Percentiles rank a stretch among this genome's conserved stretches.
Evolutionary conservation across 2,329 filamentous ascomycete genomes (phyloP).

Genomic region (Phyllosticta capitalensis): DNA sequence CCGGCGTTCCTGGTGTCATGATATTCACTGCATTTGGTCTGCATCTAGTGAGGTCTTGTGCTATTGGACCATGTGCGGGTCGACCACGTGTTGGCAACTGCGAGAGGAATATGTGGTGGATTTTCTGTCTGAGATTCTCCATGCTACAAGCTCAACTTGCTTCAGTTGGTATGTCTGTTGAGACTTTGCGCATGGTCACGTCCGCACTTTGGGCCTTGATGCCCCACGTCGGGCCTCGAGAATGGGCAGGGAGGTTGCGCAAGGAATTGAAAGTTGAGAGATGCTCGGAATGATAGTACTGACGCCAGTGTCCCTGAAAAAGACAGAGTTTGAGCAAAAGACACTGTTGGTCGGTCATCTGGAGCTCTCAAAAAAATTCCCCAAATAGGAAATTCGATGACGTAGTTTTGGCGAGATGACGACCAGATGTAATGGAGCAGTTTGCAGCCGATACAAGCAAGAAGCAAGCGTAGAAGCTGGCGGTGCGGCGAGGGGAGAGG

Average conservation of each 20-base stretch:
- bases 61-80: neutral
- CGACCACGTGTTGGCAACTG: neutral
- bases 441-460: neutral
- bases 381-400: neutral
- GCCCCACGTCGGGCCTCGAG: neutral
- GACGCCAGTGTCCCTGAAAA: neutral
- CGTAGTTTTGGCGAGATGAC: neutral
- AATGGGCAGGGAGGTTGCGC: neutral
- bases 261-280: neutral
- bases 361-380: neutral
- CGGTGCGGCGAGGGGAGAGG: neutral
- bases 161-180: too few relatives aligned
- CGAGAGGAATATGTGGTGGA: neutral
- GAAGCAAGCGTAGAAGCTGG: neutral
- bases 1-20: neutral
- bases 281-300: neutral
- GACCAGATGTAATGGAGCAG: neutral
- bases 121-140: neutral
- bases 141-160: neutral
- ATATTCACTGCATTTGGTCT: neutral
- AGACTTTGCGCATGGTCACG: too few relatives aligned
- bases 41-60: neutral
- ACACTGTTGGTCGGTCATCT: neutral
- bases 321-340: neutral
- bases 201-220: neutral